These are phyloP conservation scores for Bisporella sp. DNA, from an alignment of 2,329 filamentous ascomycete species.

Conservation along the genomic window DNA sequence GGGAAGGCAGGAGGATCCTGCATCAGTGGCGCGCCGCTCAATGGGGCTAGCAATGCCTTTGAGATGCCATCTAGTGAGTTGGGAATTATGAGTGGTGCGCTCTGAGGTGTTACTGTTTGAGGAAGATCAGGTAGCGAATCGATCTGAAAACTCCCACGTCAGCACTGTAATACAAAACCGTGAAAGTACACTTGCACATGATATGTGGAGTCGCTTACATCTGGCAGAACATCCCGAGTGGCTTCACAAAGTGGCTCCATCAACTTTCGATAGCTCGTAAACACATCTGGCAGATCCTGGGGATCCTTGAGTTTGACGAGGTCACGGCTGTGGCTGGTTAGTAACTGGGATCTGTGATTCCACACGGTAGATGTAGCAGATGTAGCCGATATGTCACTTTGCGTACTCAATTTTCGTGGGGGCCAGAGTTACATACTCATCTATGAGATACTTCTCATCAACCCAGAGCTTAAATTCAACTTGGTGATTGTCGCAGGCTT, in stretches of 20 bases:
- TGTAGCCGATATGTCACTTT: too few species aligned
- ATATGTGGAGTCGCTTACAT: not conserved
- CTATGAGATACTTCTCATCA: slow-evolving; percentile 74
- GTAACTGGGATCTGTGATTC: too few species aligned
- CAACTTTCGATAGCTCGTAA: slow-evolving; percentile 66
- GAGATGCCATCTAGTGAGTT: slow-evolving; percentile 45
- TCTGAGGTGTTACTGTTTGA: slow-evolving; percentile 48
- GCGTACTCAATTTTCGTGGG: not conserved
- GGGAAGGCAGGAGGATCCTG: slow-evolving; percentile 46
- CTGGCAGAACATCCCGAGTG: slow-evolving; percentile 49
- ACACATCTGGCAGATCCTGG: slow-evolving; percentile 63
- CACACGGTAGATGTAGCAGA: too few species aligned
- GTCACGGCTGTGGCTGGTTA: slow-evolving; percentile 48
- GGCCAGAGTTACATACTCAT: slow-evolving; percentile 54
- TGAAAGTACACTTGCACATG: not conserved
- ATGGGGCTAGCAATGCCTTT: slow-evolving; percentile 47
- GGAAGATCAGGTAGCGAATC: slow-evolving; percentile 51
- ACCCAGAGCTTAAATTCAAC: slow-evolving; percentile 58
- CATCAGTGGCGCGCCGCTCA: slow-evolving; percentile 42
- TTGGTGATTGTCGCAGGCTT: slow-evolving; percentile 43
- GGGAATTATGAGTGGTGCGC: slow-evolving; percentile 57
- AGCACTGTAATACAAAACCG: slow-evolving; percentile 34
- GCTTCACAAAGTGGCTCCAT: slow-evolving; percentile 63
- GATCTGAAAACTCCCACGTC: not conserved
- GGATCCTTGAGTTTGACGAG: slow-evolving; percentile 43